Conservation (phyloP, 495 filamentous ascomycete genomes). For the Trichoderma virens region DNA sequence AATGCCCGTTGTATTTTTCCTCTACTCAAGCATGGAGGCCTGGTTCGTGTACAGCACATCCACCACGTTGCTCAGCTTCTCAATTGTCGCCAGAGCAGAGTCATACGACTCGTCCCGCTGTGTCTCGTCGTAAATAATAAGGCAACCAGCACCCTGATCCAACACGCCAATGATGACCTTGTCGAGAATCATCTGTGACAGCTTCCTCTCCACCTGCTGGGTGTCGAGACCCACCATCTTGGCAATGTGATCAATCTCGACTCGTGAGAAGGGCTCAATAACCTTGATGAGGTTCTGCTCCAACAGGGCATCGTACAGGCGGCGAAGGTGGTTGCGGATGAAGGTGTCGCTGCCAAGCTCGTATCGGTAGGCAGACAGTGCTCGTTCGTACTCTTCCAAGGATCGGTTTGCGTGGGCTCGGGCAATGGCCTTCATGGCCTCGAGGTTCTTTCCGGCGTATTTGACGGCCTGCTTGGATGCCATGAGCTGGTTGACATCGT, state of each 20-base stretch:
- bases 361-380: slow-evolving; percentile 77
- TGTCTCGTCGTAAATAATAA: slow-evolving; percentile 95
- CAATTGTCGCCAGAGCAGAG: slow-evolving; percentile 86
- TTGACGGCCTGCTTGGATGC: slow-evolving; percentile 90
- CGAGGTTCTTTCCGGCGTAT: slow-evolving; percentile 87
- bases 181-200: slow-evolving; percentile 98
- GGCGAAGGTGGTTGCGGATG: slow-evolving; percentile 87
- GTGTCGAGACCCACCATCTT: slow-evolving; percentile 95
- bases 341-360: slow-evolving; percentile 90
- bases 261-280: slow-evolving; percentile 94
- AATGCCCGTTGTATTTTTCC: background rate
- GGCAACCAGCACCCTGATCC: slow-evolving; percentile 93
- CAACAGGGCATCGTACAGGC: slow-evolving; percentile 94
- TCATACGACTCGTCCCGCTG: slow-evolving; percentile 91
- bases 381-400: slow-evolving; percentile 92
- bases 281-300: slow-evolving; percentile 99
- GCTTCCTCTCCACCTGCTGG: slow-evolving; percentile 93
- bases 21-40: slow-evolving; percentile 85
- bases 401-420: slow-evolving; percentile 90
- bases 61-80: slow-evolving; percentile 94
- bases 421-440: slow-evolving; percentile 98
- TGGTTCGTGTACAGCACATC: slow-evolving; percentile 97
- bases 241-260: slow-evolving; percentile 93
- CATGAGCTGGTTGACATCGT: slow-evolving; percentile 91
- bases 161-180: slow-evolving; percentile 96